Evolutionary conservation across 192 early-diverging fungal species (phyloP).

Genomic region (Linnemannia schmuckeri): DNA sequence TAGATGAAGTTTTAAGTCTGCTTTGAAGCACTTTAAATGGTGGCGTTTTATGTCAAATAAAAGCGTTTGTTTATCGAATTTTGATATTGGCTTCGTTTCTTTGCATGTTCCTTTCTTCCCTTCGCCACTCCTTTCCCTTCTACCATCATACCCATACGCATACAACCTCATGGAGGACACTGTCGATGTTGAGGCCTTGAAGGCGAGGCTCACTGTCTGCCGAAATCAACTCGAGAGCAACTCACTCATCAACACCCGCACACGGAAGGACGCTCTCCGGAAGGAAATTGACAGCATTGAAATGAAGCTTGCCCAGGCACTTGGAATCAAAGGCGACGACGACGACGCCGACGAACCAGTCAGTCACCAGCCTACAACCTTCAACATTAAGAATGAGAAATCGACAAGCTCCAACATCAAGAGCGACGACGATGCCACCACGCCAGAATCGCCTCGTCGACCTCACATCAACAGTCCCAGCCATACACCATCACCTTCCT

Average conservation of each 20-base stretch:
- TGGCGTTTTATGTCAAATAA: constrained; percentile 4
- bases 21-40: neutral
- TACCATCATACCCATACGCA: neutral
- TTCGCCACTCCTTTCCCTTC: neutral
- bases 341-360: neutral
- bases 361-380: neutral
- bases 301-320: constrained; percentile 13
- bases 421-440: neutral
- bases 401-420: neutral
- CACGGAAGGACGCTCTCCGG: constrained; percentile 28
- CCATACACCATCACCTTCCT: constrained; percentile 19
- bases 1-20: constrained; percentile 44
- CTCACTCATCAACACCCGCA: constrained; percentile 33
- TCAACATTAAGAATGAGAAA: neutral
- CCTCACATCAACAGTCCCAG: constrained; percentile 21
- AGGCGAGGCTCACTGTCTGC: constrained; percentile 31
- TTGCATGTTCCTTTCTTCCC: neutral
- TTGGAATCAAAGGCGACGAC: constrained; percentile 33
- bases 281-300: constrained; percentile 29
- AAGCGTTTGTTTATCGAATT: neutral
- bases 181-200: constrained; percentile 20
- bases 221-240: constrained; percentile 36
- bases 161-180: neutral
- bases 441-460: constrained; percentile 14
- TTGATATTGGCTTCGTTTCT: neutral